Percentiles rank a stretch among this genome's conserved stretches.
These are phyloP conservation scores for Prunus campanulata DNA, from an alignment of 306 rosid species.

Conservation along the genomic window DNA sequence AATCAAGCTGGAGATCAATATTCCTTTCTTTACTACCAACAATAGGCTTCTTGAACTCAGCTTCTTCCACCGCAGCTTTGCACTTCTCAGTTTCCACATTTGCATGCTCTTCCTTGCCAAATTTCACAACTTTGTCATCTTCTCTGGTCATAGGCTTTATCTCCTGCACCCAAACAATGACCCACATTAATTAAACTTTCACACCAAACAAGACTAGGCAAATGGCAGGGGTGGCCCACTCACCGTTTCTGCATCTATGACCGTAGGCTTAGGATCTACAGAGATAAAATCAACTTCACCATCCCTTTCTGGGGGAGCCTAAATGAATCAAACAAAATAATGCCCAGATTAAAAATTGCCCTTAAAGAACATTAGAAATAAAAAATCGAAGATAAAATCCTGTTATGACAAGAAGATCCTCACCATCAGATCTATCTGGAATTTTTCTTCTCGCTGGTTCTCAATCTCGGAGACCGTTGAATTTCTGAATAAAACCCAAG, in stretches of 20 bases:
- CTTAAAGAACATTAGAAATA: neutral
- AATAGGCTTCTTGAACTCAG: constrained; percentile 41
- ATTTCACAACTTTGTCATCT: constrained; percentile 50
- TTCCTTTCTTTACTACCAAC: constrained; percentile 48
- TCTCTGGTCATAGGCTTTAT: constrained; percentile 53
- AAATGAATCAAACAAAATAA: constrained; percentile 19
- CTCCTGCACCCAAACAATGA: constrained; percentile 47
- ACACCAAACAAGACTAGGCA: neutral
- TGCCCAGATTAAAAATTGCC: neutral
- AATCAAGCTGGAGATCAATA: constrained; percentile 61
- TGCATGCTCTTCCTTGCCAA: constrained; percentile 49
- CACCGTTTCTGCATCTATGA: constrained; percentile 59
- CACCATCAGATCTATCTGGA: constrained; percentile 96
- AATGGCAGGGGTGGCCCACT: constrained; percentile 42
- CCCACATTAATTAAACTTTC: neutral
- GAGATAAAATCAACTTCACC: constrained; percentile 52
- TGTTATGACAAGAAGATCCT: constrained; percentile 18
- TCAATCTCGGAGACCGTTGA: constrained; percentile 40
- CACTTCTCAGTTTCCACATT: constrained; percentile 46
- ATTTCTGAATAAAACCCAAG: constrained; percentile 43
- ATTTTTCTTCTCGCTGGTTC: constrained; percentile 70
- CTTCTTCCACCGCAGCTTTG: constrained; percentile 46
- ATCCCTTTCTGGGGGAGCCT: constrained; percentile 93
- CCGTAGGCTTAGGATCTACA: constrained; percentile 46
- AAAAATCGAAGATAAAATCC: neutral